phyloP scores from a whole-genome alignment of 352 stramenopile species.

The Blastocystis sp. region DNA sequence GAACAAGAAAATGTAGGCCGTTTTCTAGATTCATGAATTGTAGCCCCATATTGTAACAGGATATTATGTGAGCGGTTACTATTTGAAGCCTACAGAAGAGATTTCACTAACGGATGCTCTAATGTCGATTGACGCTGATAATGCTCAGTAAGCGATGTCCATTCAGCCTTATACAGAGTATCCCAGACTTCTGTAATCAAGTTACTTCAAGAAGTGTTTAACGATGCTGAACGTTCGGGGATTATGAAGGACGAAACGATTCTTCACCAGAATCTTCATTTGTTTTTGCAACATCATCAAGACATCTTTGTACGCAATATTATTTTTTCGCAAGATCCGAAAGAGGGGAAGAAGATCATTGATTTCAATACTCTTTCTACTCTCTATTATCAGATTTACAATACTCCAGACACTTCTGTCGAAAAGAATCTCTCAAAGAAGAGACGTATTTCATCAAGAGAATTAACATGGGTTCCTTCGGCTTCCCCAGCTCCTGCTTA shows the following conservation, averaged over 20 bases:
- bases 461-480: neutral
- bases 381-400: slow-evolving; percentile 18
- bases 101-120: neutral
- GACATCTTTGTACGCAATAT: slow-evolving; percentile 25
- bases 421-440: neutral
- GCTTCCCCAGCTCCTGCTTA: neutral
- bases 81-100: slow-evolving; percentile 35
- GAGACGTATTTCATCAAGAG: neutral
- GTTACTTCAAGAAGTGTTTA: slow-evolving; percentile 24
- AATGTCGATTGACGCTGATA: neutral
- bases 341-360: neutral
- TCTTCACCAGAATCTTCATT: slow-evolving; percentile 17
- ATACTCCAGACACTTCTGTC: neutral
- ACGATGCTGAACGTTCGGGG: slow-evolving; percentile 9
- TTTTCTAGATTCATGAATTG: neutral
- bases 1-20: slow-evolving; percentile 38
- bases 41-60: slow-evolving; percentile 7
- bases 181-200: neutral
- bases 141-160: neutral
- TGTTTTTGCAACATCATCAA: slow-evolving; percentile 55
- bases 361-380: neutral
- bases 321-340: neutral
- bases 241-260: slow-evolving; percentile 23
- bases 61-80: slow-evolving; percentile 41
- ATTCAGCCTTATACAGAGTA: neutral